Evolutionary conservation across 768 basidiomycete species (phyloP).

Genomic region (Cystobasidium ongulense): DNA sequence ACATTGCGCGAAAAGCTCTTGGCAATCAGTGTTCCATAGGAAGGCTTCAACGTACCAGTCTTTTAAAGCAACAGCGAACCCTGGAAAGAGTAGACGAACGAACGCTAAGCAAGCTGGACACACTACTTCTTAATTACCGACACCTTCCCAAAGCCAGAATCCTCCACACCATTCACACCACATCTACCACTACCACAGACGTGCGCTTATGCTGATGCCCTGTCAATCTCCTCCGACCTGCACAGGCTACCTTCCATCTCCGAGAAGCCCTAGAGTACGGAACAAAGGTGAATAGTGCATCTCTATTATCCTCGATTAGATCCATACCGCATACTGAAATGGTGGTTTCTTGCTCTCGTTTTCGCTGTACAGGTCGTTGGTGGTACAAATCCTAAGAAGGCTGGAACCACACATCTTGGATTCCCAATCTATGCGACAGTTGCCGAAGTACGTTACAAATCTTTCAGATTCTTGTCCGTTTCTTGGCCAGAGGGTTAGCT

Average conservation of each 20-base stretch:
- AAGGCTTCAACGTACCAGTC: too few species aligned
- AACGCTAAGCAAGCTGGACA: too few species aligned
- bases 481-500: too few species aligned
- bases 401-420: conserved; percentile 87
- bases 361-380: conserved; percentile 60
- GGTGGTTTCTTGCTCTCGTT: not conserved
- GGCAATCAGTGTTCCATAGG: too few species aligned
- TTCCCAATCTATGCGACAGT: conserved; percentile 89
- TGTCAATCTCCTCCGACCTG: not conserved
- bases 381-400: conserved; percentile 93
- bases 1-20: too few species aligned
- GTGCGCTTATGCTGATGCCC: not conserved
- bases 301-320: not conserved
- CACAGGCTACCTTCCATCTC: conserved; percentile 87
- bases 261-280: conserved; percentile 77
- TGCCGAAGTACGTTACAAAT: conserved; percentile 58
- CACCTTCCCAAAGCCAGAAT: conserved; percentile 49
- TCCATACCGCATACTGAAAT: too few species aligned
- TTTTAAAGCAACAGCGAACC: too few species aligned
- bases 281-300: not conserved
- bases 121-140: too few species aligned
- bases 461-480: not conserved
- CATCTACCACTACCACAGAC: not conserved
- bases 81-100: too few species aligned
- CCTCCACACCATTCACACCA: conserved; percentile 67